A percentile compares a stretch with the other conserved stretches of the same genome.
Evolutionary conservation across 441 rosid species (phyloP).

Genomic region (Gossypium davidsonii): DNA sequence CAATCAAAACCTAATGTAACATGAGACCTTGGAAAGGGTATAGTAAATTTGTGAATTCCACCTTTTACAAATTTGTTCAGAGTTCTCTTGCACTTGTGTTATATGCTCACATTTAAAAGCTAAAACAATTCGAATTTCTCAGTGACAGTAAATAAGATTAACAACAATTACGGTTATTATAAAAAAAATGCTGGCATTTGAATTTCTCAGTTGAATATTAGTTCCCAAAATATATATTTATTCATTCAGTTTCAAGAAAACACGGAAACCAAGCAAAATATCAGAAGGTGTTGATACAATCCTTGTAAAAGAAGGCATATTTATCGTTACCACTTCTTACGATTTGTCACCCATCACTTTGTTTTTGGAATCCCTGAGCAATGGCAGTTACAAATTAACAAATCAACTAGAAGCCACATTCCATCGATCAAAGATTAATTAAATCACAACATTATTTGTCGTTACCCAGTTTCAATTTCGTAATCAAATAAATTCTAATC

Average conservation of each 20-base stretch:
- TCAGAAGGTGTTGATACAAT: background rate
- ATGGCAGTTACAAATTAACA: background rate
- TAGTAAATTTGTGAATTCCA: background rate
- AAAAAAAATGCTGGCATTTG: background rate
- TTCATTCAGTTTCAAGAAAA: background rate
- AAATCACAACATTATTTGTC: background rate
- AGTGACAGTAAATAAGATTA: background rate
- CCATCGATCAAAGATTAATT: background rate
- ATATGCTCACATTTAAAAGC: background rate
- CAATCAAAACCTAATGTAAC: background rate
- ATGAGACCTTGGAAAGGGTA: background rate
- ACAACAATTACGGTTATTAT: background rate
- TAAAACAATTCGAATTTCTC: background rate
- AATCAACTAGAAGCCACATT: background rate
- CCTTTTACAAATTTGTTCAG: background rate
- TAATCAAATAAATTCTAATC: background rate
- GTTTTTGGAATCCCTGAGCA: background rate
- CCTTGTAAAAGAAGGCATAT: background rate
- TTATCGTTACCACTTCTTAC: background rate
- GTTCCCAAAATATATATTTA: background rate
- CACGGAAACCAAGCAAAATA: background rate
- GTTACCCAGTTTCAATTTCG: background rate
- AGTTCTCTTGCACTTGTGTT: background rate
- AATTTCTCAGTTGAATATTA: background rate
- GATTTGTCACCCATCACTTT: background rate